These are phyloP conservation scores for Russula brevipes DNA, from an alignment of 768 basidiomycete genomes.

Conservation along the genomic window DNA sequence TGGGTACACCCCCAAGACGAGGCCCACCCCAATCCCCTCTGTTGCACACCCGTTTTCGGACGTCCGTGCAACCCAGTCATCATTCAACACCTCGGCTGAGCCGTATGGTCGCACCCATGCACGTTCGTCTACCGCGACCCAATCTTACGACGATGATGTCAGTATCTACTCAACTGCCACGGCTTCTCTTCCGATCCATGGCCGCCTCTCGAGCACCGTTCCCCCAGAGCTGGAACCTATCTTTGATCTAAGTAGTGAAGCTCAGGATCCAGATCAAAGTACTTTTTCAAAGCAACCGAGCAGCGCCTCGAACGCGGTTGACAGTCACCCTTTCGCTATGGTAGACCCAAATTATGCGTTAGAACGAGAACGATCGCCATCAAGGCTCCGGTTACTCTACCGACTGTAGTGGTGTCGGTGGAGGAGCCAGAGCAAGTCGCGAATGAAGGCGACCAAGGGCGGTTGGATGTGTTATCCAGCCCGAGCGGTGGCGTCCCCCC, in stretches of 20 bases:
- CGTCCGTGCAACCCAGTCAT: conserved; percentile 37
- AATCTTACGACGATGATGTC: conserved; percentile 34
- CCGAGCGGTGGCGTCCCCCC: conserved; percentile 19
- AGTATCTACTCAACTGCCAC: conserved; percentile 40
- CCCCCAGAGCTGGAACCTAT: not conserved
- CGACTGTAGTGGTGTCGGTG: conserved; percentile 50
- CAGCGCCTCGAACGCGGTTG: not conserved
- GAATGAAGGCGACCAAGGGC: not conserved
- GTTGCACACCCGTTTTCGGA: conserved; percentile 45
- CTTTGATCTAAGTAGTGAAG: not conserved
- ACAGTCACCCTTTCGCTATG: not conserved
- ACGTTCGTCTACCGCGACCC: conserved; percentile 18
- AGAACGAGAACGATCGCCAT: conserved; percentile 11
- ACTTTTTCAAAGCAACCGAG: not conserved
- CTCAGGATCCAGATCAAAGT: not conserved
- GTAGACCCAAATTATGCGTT: conserved; percentile 25
- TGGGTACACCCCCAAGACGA: conserved; percentile 17
- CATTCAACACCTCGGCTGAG: conserved; percentile 26
- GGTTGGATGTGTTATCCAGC: conserved; percentile 25
- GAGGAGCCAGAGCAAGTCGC: conserved; percentile 31
- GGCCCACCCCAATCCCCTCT: conserved; percentile 41
- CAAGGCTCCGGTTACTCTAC: conserved; percentile 32
- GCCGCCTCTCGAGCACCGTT: not conserved
- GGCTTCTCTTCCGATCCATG: conserved; percentile 36
- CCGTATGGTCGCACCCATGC: conserved; percentile 17